phyloP scores from a whole-genome alignment of 75 land plant species.

The Cryptomeria japonica region DNA sequence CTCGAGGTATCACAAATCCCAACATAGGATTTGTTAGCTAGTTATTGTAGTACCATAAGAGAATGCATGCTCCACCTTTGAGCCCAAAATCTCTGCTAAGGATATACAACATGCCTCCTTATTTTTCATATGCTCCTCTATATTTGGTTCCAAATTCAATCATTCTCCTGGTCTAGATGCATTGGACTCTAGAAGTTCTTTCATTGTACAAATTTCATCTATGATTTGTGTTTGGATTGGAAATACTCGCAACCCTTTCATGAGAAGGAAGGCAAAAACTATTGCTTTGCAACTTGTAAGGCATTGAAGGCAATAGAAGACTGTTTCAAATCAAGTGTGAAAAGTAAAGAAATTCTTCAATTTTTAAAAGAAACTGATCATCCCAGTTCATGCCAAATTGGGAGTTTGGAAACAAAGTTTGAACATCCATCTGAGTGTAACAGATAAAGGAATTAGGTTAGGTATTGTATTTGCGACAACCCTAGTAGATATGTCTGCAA shows the following conservation, averaged over 20 bases:
- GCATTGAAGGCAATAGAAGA: too few relatives aligned
- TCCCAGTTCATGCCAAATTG: too few relatives aligned
- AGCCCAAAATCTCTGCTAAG: constrained; percentile 26
- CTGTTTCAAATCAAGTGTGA: too few relatives aligned
- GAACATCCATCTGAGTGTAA: too few relatives aligned
- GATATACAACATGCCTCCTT: constrained; percentile 53
- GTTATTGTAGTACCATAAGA: constrained; percentile 40
- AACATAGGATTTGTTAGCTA: constrained; percentile 62
- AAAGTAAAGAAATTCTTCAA: too few relatives aligned
- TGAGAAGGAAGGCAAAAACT: constrained; percentile 25
- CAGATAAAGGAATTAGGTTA: too few relatives aligned
- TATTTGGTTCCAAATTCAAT: constrained; percentile 52
- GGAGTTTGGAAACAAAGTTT: too few relatives aligned
- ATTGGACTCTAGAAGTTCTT: constrained; percentile 57
- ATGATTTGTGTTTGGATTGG: constrained; percentile 54
- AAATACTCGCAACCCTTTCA: constrained; percentile 20
- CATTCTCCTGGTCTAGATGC: constrained; percentile 15
- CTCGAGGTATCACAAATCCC: constrained; percentile 43
- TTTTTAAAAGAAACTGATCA: too few relatives aligned
- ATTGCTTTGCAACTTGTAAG: constrained; percentile 41
- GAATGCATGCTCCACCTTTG: constrained; percentile 30
- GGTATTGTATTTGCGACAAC: too few relatives aligned
- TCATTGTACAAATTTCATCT: constrained; percentile 35
- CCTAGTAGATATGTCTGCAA: too few relatives aligned
- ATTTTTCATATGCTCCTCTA: constrained; percentile 56